Percentiles rank a stretch among this genome's conserved stretches.
phyloP scores from a whole-genome alignment of 2,329 filamentous ascomycete genomes.

The Cladosporium colombiae region DNA sequence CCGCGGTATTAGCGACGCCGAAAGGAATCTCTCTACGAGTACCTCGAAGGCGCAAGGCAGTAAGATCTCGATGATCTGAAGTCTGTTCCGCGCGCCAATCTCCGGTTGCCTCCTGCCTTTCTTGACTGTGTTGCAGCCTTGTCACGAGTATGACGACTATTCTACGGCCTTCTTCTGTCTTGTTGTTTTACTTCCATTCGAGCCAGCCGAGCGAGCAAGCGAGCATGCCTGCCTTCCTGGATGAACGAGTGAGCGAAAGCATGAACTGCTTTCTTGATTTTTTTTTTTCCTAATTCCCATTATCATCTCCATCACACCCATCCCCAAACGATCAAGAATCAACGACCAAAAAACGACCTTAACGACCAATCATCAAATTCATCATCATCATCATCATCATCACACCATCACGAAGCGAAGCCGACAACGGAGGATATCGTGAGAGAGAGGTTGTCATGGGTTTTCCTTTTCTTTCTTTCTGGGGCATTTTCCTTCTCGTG shows the following conservation, averaged over 20 bases:
- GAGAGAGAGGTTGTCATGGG: neutral
- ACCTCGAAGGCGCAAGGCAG: neutral
- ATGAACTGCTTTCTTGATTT: neutral
- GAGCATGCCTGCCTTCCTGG: neutral
- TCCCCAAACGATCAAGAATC: neutral
- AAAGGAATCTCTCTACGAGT: neutral
- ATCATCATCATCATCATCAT: neutral
- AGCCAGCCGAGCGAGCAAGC: neutral
- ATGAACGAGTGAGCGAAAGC: neutral
- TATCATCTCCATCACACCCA: neutral
- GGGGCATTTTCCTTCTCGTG: neutral
- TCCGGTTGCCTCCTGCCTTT: neutral
- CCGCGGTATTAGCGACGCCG: constrained; percentile 16
- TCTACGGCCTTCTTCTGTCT: neutral
- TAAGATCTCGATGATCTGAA: neutral
- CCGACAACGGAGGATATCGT: neutral
- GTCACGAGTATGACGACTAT: neutral
- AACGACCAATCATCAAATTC: neutral
- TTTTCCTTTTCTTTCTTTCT: neutral
- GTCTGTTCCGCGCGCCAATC: neutral
- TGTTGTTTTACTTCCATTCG: neutral
- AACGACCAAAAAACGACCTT: constrained; percentile 3
- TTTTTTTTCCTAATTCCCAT: neutral
- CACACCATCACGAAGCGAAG: neutral
- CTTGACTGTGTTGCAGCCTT: neutral